Percentiles rank a stretch among this genome's conserved stretches.
Evolutionary conservation across 2,329 filamentous ascomycete species (phyloP).

Genomic region (Gyromitra esculenta): DNA sequence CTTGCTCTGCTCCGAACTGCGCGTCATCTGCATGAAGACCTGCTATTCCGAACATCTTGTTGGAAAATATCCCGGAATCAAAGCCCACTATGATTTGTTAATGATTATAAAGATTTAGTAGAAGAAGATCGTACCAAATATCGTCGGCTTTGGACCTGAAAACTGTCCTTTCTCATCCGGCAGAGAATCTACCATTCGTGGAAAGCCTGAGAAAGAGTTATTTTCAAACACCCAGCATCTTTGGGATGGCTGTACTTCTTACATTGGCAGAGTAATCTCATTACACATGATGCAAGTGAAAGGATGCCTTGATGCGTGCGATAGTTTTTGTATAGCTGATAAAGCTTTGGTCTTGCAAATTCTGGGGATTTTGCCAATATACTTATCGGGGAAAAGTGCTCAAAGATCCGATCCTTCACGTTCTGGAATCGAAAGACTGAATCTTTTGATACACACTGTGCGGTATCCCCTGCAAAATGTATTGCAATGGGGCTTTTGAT

Average conservation of each 20-base stretch:
- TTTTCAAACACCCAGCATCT: background rate
- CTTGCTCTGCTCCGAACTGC: conserved; percentile 60
- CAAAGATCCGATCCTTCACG: conserved; percentile 58
- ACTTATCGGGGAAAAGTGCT: conserved; percentile 56
- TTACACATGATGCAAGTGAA: conserved; percentile 38
- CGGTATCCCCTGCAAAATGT: conserved; percentile 60
- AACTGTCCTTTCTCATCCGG: conserved; percentile 39
- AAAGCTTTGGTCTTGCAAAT: conserved; percentile 24
- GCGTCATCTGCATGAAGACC: conserved; percentile 56
- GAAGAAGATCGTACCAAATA: conserved; percentile 38
- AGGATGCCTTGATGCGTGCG: conserved; percentile 46
- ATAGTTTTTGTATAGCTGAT: conserved; percentile 38
- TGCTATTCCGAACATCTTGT: conserved; percentile 56
- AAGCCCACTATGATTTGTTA: conserved; percentile 40
- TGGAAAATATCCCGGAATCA: conserved; percentile 54
- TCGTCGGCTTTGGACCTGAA: conserved; percentile 45
- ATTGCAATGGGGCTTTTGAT: conserved; percentile 57
- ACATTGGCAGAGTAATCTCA: conserved; percentile 35
- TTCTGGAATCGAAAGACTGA: conserved; percentile 59
- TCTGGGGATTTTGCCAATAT: background rate
- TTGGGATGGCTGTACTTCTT: conserved; percentile 57
- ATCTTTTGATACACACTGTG: conserved; percentile 60
- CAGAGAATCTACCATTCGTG: conserved; percentile 39
- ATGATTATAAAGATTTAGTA: background rate
- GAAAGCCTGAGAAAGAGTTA: conserved; percentile 52